phyloP scores from a whole-genome alignment of 1,284 basidiomycete genomes.

The Apiotrichum montevideense region DNA sequence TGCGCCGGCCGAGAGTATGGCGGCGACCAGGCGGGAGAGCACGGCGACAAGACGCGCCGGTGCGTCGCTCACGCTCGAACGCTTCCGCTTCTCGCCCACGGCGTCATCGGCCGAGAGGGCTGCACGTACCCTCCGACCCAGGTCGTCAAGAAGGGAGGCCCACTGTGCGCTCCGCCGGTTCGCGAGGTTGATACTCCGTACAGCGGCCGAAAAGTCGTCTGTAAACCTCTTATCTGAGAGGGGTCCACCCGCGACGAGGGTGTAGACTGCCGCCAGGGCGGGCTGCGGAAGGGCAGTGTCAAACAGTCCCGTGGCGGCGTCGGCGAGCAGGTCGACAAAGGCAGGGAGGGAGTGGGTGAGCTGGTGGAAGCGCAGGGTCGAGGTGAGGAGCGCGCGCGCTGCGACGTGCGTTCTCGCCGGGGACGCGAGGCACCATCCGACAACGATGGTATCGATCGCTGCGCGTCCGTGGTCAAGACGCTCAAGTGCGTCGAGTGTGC shows the following conservation, averaged over 20 bases:
- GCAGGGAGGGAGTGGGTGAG: slow-evolving; percentile 28
- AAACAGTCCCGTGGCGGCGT: slow-evolving; percentile 21
- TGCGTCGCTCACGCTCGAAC: background rate
- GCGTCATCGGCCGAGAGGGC: background rate
- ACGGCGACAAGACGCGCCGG: slow-evolving; percentile 9
- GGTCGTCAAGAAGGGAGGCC: slow-evolving; percentile 11
- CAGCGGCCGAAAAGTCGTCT: slow-evolving; percentile 8
- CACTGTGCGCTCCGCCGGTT: slow-evolving; percentile 11
- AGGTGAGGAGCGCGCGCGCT: slow-evolving; percentile 19
- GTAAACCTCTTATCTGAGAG: slow-evolving; percentile 13
- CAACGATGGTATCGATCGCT: slow-evolving; percentile 17
- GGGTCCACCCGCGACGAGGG: slow-evolving; percentile 23
- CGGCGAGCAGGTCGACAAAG: slow-evolving; percentile 22
- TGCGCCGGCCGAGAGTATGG: slow-evolving; percentile 13
- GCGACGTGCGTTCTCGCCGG: slow-evolving; percentile 11
- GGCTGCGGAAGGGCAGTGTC: slow-evolving; percentile 14
- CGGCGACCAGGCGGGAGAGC: slow-evolving; percentile 11
- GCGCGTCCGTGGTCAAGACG: slow-evolving; percentile 29
- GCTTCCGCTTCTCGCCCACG: slow-evolving; percentile 14
- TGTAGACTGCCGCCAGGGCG: slow-evolving; percentile 22
- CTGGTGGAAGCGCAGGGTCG: slow-evolving; percentile 25
- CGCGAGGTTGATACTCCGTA: slow-evolving; percentile 12
- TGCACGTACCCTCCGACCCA: background rate
- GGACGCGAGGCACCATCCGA: slow-evolving; percentile 33
- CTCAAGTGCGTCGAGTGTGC: slow-evolving; percentile 21